Base-by-base conservation (phyloP, 805 yeast species). In the Wickerhamiella hasegawae region DNA sequence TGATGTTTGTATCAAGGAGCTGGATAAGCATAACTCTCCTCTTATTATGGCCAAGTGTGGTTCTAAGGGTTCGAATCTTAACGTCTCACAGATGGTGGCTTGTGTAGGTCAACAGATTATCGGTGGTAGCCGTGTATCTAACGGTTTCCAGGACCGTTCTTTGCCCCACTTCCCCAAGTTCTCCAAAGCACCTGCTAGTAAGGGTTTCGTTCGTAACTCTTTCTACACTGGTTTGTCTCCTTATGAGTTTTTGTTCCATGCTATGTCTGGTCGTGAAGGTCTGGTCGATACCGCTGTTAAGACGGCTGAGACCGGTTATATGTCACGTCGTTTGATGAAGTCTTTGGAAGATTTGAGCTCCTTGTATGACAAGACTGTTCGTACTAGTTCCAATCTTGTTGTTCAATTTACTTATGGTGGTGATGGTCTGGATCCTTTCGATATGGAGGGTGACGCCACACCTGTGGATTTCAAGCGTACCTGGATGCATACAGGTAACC, bases 41-140 rank as follows among this genome's bases (percentile, higher is more conserved):
- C 69, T 90, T 51, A 87, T 90, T 53, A 90, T 90, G 99, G 96
- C 99, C 10, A 82, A 94, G 1, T 90, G 97, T 69, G 99, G 99
- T 48, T 87, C 97, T 28, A 90, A 90, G 58, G 99, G 99, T 59
- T 90, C 97, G 27, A 84, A 95, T 0, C 69, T 92, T 43, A 90
- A 90, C 58, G 98, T 90, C 21, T 90, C 98, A 11, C 99, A 90
- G 65, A 90, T 90, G 99, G 97, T 90, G 68, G 99, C 99, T 0
- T 48, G 52, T 34, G 98, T 90, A 20, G 98, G 98, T 37, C 99
- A 90, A 63, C 99, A 90, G 60, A 90, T 90, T 64, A 90, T 90
- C 47, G 76, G 94, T 3, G 99, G 99, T 59, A 81, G 83, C 55
- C 93, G 99, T 70, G 98, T 90, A 42, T 97, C 98, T 18, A 94